Evolutionary conservation across 768 basidiomycete genomes (phyloP).

Genomic region (Lentinula boryana): DNA sequence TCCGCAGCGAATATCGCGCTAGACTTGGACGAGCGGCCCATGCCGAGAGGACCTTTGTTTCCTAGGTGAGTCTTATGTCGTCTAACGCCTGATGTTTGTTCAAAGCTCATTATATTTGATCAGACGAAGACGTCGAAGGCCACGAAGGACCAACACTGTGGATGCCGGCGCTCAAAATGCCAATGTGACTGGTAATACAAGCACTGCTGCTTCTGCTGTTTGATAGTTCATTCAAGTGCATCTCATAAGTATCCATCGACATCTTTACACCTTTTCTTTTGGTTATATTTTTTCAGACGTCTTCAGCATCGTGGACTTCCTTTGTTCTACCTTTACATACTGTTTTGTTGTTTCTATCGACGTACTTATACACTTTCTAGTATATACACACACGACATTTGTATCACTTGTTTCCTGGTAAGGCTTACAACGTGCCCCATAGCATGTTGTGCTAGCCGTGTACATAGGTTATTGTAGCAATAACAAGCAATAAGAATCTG

Average conservation of each 20-base stretch:
- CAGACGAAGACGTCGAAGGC: constrained; percentile 23
- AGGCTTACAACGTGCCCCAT: background rate
- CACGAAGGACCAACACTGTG: constrained; percentile 11
- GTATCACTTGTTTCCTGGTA: background rate
- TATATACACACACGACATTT: background rate
- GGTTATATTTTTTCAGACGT: background rate
- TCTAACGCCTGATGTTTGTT: constrained; percentile 6
- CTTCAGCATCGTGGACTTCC: background rate
- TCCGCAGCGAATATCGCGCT: constrained; percentile 87
- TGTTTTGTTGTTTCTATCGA: background rate
- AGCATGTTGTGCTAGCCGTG: background rate
- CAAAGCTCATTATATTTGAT: background rate
- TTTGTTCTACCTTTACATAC: background rate
- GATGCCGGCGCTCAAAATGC: constrained; percentile 8
- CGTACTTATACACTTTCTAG: background rate
- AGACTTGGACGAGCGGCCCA: constrained; percentile 85
- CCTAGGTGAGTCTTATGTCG: constrained; percentile 51
- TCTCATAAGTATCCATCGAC: no score
- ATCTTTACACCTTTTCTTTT: no score
- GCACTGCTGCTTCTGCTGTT: background rate
- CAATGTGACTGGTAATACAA: background rate
- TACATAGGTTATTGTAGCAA: background rate
- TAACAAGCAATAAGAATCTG: background rate
- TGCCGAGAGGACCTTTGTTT: constrained; percentile 88
- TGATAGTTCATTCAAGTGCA: background rate